phyloP scores from a whole-genome alignment of 2,329 filamentous ascomycete species.

The Monilinia fructigena region DNA sequence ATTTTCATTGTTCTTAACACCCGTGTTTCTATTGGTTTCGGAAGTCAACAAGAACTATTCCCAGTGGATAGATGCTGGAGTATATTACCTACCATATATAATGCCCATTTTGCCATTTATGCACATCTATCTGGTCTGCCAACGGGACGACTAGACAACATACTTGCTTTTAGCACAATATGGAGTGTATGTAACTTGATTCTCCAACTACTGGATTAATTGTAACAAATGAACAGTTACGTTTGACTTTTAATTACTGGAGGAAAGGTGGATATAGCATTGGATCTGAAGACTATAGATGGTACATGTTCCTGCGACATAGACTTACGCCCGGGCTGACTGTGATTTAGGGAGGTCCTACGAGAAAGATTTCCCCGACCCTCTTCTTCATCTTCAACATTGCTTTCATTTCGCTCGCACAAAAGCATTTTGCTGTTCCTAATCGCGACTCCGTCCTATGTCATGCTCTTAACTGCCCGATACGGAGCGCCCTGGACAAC shows the following conservation, averaged over 20 bases:
- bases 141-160: conserved; percentile 68
- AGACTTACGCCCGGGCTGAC: conserved; percentile 19
- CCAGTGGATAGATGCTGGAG: conserved; percentile 96
- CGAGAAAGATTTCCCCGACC: conserved; percentile 59
- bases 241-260: conserved; percentile 96
- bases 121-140: conserved; percentile 71
- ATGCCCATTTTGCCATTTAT: conserved; percentile 81
- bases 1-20: conserved; percentile 67
- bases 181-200: conserved; percentile 68
- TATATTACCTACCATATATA: conserved; percentile 81
- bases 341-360: conserved; percentile 62
- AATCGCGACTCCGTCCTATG: conserved; percentile 79
- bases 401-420: conserved; percentile 81
- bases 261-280: conserved; percentile 86
- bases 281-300: conserved; percentile 94
- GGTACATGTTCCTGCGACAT: conserved; percentile 46
- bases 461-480: conserved; percentile 71
- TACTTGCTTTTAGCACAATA: conserved; percentile 65
- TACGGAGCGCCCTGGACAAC: conserved; percentile 54
- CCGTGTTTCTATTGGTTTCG: conserved; percentile 70
- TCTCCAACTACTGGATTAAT: neutral
- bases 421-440: conserved; percentile 78
- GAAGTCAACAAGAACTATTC: conserved; percentile 93
- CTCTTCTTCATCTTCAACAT: conserved; percentile 84
- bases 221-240: conserved; percentile 49